These are phyloP conservation scores for Penicillium brevicompactum DNA, from an alignment of 2,329 filamentous ascomycete genomes.

Conservation along the genomic window DNA sequence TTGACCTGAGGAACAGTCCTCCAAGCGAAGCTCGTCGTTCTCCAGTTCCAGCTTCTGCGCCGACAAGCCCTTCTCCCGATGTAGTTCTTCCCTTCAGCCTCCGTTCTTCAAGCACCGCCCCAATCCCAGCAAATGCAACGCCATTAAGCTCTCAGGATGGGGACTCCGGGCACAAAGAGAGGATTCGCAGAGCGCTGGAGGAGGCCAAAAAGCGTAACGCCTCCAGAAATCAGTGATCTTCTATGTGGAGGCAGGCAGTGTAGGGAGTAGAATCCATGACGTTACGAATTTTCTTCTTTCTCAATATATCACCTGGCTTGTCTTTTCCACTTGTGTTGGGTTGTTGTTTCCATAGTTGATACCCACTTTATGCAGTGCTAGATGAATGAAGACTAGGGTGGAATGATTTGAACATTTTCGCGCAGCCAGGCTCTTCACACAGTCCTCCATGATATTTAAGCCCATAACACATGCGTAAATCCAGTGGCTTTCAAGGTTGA, in stretches of 20 bases:
- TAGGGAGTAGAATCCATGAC: slow-evolving; percentile 11
- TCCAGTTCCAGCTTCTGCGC: slow-evolving; percentile 11
- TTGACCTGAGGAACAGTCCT: slow-evolving; percentile 34
- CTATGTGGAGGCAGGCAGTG: not conserved
- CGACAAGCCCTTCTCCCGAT: slow-evolving; percentile 15
- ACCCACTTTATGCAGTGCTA: slow-evolving; percentile 11
- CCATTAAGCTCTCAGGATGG: slow-evolving; percentile 18
- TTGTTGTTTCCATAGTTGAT: slow-evolving; percentile 5
- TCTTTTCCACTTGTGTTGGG: not conserved
- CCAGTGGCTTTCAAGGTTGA: not conserved
- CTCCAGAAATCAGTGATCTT: slow-evolving; percentile 27
- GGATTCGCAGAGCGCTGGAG: slow-evolving; percentile 54
- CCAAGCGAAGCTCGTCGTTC: slow-evolving; percentile 16
- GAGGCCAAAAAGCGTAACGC: slow-evolving; percentile 58
- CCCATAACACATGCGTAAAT: not conserved
- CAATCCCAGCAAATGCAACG: slow-evolving; percentile 10
- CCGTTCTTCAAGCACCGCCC: slow-evolving; percentile 28
- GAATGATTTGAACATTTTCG: slow-evolving; percentile 2
- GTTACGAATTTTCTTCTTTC: slow-evolving; percentile 23
- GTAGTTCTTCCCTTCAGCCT: slow-evolving; percentile 26
- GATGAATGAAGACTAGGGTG: slow-evolving; percentile 8
- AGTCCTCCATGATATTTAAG: not conserved
- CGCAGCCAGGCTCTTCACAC: not conserved
- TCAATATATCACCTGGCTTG: slow-evolving; percentile 9
- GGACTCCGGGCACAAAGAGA: slow-evolving; percentile 48